Percentiles rank a stretch among this genome's conserved stretches.
Evolutionary conservation across 179 eudicot species (phyloP).

Genomic region (Sideroxylon spinosum): DNA sequence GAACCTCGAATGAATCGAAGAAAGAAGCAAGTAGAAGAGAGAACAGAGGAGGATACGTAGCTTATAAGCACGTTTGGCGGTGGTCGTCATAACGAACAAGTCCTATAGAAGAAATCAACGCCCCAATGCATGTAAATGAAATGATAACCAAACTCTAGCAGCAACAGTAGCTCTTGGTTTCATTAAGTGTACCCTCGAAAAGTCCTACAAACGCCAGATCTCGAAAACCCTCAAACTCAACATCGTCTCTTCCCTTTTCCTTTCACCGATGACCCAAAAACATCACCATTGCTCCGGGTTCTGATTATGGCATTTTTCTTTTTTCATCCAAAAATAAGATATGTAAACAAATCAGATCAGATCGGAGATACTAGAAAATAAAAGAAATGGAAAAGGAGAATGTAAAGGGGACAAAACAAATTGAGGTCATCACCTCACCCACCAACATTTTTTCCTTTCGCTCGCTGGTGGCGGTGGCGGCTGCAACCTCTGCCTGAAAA

Average conservation of each 20-base stretch:
- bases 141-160: slow-evolving; percentile 16
- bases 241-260: not conserved
- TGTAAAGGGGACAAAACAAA: too few relatives aligned
- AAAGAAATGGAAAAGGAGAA: not conserved
- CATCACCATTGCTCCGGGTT: not conserved
- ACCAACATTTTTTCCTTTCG: too few relatives aligned
- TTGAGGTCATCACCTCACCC: too few relatives aligned
- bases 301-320: not conserved
- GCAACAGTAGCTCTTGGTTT: not conserved
- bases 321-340: not conserved
- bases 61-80: slow-evolving; percentile 85
- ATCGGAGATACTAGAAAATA: not conserved
- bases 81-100: slow-evolving; percentile 47
- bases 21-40: not conserved
- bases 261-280: not conserved
- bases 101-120: not conserved
- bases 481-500: too few relatives aligned
- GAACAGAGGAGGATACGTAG: slow-evolving; percentile 77
- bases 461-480: too few relatives aligned
- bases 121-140: not conserved
- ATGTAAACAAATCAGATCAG: not conserved
- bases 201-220: slow-evolving; percentile 12
- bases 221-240: slow-evolving; percentile 3
- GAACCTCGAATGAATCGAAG: too few relatives aligned
- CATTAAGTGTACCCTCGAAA: not conserved